phyloP scores from a whole-genome alignment of 495 filamentous ascomycete species.

The Tuber umbilicatum region DNA sequence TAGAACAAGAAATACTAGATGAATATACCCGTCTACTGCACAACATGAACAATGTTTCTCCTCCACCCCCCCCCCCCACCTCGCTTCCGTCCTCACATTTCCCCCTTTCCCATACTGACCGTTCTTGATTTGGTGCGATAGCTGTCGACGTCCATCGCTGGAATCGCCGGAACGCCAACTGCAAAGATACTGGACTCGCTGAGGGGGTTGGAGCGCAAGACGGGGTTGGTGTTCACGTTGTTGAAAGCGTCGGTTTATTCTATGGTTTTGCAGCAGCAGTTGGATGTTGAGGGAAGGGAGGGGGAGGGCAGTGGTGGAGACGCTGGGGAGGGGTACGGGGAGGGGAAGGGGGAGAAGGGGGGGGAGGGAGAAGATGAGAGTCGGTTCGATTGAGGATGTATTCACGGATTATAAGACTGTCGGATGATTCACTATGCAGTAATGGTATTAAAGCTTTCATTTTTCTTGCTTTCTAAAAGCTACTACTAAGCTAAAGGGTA shows the following conservation, averaged over 20 bases:
- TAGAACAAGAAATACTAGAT: conserved; percentile 90
- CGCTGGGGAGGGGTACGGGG: conserved; percentile 39
- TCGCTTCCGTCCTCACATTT: conserved; percentile 39
- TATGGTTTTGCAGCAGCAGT: conserved; percentile 93
- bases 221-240: conserved; percentile 83
- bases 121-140: conserved; percentile 37
- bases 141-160: conserved; percentile 57
- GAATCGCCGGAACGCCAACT: conserved; percentile 57
- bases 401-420: not conserved
- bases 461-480: conserved; percentile 6
- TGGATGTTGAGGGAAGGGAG: conserved; percentile 39
- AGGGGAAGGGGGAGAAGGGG: conserved; percentile 43
- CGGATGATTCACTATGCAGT: not conserved
- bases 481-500: not conserved
- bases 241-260: conserved; percentile 97
- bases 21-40: conserved; percentile 81
- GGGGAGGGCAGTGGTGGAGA: conserved; percentile 19
- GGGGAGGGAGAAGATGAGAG: conserved; percentile 40
- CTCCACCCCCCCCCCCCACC: conserved; percentile 43
- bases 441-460: not conserved
- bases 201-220: conserved; percentile 84
- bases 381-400: not conserved
- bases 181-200: conserved; percentile 76
- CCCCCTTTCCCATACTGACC: conserved; percentile 35
- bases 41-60: conserved; percentile 79